Percentiles rank a stretch among this genome's conserved stretches.
Conservation (phyloP, 352 stramenopile species). For the Phytophthora palmivora region DNA sequence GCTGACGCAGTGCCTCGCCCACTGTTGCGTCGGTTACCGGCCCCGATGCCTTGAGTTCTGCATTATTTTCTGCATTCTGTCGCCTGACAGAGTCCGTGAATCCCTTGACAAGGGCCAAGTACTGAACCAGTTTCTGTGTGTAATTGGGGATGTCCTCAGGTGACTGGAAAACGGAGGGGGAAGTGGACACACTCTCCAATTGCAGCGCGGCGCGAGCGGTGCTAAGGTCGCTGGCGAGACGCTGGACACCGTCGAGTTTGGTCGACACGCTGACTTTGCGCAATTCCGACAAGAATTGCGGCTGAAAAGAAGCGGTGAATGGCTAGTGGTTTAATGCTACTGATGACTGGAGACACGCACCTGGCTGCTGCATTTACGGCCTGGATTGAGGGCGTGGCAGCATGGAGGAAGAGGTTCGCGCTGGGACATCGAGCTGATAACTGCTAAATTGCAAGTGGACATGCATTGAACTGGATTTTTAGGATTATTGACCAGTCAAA, state of each 20-base stretch:
- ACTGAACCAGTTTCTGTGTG: constrained; percentile 41
- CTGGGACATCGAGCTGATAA: constrained; percentile 29
- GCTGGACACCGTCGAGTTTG: constrained; percentile 41
- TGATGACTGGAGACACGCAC: constrained; percentile 17
- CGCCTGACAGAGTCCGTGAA: constrained; percentile 37
- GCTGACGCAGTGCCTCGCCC: constrained; percentile 36
- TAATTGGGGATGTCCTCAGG: constrained; percentile 37
- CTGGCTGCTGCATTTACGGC: constrained; percentile 47
- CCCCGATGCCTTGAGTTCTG: constrained; percentile 10
- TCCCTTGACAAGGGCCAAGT: constrained; percentile 67
- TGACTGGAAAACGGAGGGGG: constrained; percentile 19
- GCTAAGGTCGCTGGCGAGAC: constrained; percentile 51
- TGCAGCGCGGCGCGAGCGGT: constrained; percentile 45
- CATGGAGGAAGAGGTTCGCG: constrained; percentile 56
- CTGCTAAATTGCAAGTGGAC: constrained; percentile 15
- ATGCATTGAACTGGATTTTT: constrained; percentile 27
- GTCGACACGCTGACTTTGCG: constrained; percentile 39
- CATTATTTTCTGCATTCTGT: background rate
- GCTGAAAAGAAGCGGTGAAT: constrained; percentile 22
- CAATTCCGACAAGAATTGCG: constrained; percentile 54
- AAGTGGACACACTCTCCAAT: constrained; percentile 14
- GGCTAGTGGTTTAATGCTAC: no score
- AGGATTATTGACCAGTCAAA: constrained; percentile 7
- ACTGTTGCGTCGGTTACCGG: constrained; percentile 14
- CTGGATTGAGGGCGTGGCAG: constrained; percentile 54